phyloP scores from a whole-genome alignment of 768 basidiomycete genomes.

The Mycena polygramma region DNA sequence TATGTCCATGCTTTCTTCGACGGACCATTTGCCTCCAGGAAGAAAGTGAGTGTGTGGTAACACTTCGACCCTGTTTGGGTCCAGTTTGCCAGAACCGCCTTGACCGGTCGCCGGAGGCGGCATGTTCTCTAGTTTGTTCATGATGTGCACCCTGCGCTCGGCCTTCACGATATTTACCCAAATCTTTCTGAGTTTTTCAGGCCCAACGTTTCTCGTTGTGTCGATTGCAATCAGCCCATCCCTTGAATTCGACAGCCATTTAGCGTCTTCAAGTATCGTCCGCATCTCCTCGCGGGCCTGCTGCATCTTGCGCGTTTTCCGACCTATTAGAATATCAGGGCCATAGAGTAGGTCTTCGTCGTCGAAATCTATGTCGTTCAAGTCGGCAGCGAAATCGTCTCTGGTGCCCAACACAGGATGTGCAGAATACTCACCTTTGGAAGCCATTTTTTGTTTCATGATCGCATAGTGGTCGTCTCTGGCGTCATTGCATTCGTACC shows the following conservation, averaged over 20 bases:
- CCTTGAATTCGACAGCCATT: not conserved
- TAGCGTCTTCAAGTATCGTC: not conserved
- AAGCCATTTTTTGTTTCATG: too few relatives aligned
- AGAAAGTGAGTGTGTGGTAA: slow-evolving; percentile 30
- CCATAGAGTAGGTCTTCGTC: not conserved
- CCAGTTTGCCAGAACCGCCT: not conserved
- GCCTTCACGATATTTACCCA: not conserved
- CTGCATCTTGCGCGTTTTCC: not conserved
- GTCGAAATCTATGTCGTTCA: not conserved
- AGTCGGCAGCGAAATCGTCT: not conserved
- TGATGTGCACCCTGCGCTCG: not conserved
- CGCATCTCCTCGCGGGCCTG: not conserved
- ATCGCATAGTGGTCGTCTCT: too few relatives aligned
- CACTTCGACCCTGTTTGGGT: slow-evolving; percentile 21
- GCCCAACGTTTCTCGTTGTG: not conserved
- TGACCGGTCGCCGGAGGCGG: not conserved
- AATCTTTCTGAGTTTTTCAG: not conserved
- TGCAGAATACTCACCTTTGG: not conserved
- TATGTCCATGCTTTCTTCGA: not conserved
- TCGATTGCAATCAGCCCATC: not conserved
- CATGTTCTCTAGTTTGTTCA: not conserved
- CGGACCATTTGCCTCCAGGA: not conserved
- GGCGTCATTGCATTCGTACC: too few relatives aligned
- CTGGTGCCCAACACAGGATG: not conserved
- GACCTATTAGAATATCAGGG: not conserved